Conservation (phyloP, 2,329 filamentous ascomycete genomes). For the Aureobasidium zeae region DNA sequence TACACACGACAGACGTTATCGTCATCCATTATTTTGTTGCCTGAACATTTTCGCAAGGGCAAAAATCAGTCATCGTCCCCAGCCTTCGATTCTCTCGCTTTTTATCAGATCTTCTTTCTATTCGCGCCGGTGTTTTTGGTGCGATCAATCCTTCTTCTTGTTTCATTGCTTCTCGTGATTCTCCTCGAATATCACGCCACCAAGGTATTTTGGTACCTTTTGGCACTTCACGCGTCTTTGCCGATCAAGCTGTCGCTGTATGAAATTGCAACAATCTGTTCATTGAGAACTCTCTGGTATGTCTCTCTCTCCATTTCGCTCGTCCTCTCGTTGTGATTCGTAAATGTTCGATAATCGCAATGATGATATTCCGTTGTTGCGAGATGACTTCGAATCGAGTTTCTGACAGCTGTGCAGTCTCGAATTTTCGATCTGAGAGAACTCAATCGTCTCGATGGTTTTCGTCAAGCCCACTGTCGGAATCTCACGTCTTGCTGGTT, state of each 20-base stretch:
- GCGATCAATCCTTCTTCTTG: background rate
- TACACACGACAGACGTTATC: slow-evolving; percentile 5
- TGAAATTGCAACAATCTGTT: slow-evolving; percentile 66
- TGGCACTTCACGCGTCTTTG: slow-evolving; percentile 63
- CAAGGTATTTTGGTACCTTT: slow-evolving; percentile 14
- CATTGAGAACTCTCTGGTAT: slow-evolving; percentile 9
- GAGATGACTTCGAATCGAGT: background rate
- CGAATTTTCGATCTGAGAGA: slow-evolving; percentile 48
- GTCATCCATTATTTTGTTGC: slow-evolving; percentile 14
- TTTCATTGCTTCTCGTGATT: slow-evolving; percentile 1
- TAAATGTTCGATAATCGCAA: no score
- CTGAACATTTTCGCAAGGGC: slow-evolving; percentile 15
- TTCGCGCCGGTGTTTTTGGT: slow-evolving; percentile 4
- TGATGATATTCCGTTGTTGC: no score
- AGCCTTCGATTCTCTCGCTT: slow-evolving; percentile 8
- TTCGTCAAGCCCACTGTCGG: slow-evolving; percentile 59
- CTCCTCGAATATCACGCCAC: slow-evolving; percentile 7
- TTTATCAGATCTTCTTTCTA: slow-evolving; percentile 16
- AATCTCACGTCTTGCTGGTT: slow-evolving; percentile 80
- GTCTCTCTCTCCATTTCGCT: background rate
- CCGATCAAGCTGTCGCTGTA: slow-evolving; percentile 84
- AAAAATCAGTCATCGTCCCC: slow-evolving; percentile 13
- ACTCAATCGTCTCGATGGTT: slow-evolving; percentile 72
- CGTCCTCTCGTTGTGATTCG: no score
- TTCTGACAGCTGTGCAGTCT: slow-evolving; percentile 10